Evolutionary conservation across 2,329 filamentous ascomycete species (phyloP), one percentile per base, ranked within the genome.

Genomic region (Aspergillus jensenii): DNA sequence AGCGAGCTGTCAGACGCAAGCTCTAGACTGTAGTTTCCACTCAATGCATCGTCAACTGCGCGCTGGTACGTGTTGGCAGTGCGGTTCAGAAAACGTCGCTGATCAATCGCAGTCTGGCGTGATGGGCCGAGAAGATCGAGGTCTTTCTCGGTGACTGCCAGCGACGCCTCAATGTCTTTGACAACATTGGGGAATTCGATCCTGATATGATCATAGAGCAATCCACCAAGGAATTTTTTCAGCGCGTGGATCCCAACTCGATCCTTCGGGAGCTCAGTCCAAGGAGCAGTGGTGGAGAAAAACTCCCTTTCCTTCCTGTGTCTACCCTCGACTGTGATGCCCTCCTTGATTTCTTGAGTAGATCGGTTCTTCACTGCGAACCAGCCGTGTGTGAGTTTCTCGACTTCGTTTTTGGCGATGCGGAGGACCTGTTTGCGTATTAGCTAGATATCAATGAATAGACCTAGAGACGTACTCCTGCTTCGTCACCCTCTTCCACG

Each of bases 291-390:
- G 3, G 39, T 51, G 1, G 47, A 48, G 40, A 65, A 67, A 21
- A 63, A 67, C 6, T 49, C 19, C 17, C 45, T 60, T 12, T 67
- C 64, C 1, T 43, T 62, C 7, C 17, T n/a, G 27, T 65, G 59
- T 15, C 63, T 58, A 5, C 68, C 59, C 21, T 61, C 57, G 2
- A 88, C 72, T n/a, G 57, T 56, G 4, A 63, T 58, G 2, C 64
- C 63, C 5, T 64, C 52, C n/a, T 65, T 48, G n/a, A 67, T 64
- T 11, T 68, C 63, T 9, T 66, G 52, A 3, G 65, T 66, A 6
- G 64, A 66, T 3, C 61, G 65, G 25, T 72, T 72, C 6, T 56
- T 59, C 9, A 72, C 65, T 15, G 62, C 58, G 48, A 62, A 68
- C 67, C 68, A 72, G 12, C 68, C 69, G 27, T 70, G 43, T 52